Base-by-base conservation (phyloP, 805 yeast genomes). In the Saccharomycopsis amapae region DNA sequence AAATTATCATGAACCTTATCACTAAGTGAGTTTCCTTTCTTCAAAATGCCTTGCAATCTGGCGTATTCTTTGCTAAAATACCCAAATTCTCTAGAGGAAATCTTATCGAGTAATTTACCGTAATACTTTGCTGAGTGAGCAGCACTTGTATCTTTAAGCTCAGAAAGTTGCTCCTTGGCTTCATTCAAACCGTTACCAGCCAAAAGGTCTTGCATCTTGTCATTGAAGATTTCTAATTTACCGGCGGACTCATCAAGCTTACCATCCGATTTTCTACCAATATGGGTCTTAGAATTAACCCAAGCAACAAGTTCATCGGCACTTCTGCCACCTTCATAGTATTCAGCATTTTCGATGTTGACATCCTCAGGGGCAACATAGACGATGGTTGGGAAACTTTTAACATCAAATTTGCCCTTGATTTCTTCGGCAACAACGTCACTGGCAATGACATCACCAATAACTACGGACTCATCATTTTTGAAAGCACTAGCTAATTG, bases 291-390 rank as follows among this genome's bases (percentile, higher is more conserved):
- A 2, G 47, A 48, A 50, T 72, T 80, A 19, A 84, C 67, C 62
- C 75, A 81, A 41, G 68, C 68, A 35, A 79, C 72, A 18, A 85
- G 64, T n/a, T 70, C 64, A 10, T 73, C 72, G 24, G 71, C 53
- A 45, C 67, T 70, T 53, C 82, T 62, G 6, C 55, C 56, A 5
- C 77, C 76, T 32, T 9, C n/a, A 28, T 48, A 64, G 15, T 45
- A n/a, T 33, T 58, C 58, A 17, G 60, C 59, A 15, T 34, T 35
- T 12, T 40, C 46, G n/a, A 43, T 66, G 48, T 54, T 57, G 4
- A 57, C 55, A 7, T 73, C 68, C 13, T 67, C 60, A 4, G 61
- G 53, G 44, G 64, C 62, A 51, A 79, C 67, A 35, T 63, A 69
- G 17, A 78, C 54, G 6, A 79, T 62, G 0, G 79, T 66, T 31